These are phyloP conservation scores for Verticillium klebahnii DNA, from an alignment of 2,329 filamentous ascomycete genomes.

Conservation along the genomic window DNA sequence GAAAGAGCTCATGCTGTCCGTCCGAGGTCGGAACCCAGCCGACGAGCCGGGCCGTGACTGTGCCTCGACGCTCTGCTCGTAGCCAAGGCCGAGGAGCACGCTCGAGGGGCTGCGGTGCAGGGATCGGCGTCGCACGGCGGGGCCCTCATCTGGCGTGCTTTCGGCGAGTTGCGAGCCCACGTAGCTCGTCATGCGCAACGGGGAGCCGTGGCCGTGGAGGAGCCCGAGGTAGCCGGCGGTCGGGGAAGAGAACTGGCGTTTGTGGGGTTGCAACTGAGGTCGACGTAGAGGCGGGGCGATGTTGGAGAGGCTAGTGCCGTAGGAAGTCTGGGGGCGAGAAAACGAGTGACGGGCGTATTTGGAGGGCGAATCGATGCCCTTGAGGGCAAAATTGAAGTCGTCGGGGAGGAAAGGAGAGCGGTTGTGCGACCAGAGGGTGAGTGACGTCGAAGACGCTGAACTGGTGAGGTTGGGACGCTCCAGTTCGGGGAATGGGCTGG, in stretches of 20 bases:
- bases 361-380: conserved; percentile 1
- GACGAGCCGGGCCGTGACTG: background rate
- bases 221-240: conserved; percentile 16
- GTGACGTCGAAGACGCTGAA: background rate
- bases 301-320: background rate
- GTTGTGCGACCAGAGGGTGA: background rate
- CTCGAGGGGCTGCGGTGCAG: background rate
- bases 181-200: conserved; percentile 1
- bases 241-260: conserved; percentile 13
- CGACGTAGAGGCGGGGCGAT: background rate
- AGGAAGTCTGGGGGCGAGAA: background rate
- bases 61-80: background rate
- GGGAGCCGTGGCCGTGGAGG: conserved; percentile 1
- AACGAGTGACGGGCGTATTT: background rate
- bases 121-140: background rate
- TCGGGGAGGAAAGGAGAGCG: background rate
- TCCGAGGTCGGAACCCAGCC: background rate
- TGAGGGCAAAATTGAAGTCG: background rate
- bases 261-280: conserved; percentile 5
- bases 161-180: background rate
- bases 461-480: background rate
- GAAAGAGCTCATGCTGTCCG: background rate
- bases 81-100: background rate
- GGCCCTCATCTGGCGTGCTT: background rate
- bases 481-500: background rate